Percentiles rank a stretch among this genome's conserved stretches.
phyloP scores from a whole-genome alignment of 441 rosid genomes.

The Manihot esculenta region DNA sequence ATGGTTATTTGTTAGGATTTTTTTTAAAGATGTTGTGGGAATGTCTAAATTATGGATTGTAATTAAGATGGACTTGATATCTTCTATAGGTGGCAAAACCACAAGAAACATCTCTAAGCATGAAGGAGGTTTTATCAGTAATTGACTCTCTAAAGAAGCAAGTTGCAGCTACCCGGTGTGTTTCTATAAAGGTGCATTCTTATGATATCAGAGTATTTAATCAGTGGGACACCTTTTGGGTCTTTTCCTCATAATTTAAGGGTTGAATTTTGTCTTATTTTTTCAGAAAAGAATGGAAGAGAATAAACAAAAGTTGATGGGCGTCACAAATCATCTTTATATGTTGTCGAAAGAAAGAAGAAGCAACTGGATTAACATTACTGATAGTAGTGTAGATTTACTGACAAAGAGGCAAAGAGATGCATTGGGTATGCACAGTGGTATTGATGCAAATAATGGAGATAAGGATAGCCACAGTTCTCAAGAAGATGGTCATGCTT shows the following conservation, averaged over 20 bases:
- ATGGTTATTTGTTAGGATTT: background rate
- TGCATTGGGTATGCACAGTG: conserved; percentile 60
- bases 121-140: conserved; percentile 49
- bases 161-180: conserved; percentile 61
- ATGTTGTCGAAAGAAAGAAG: conserved; percentile 58
- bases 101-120: conserved; percentile 36
- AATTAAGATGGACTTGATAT: background rate
- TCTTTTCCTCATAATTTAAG: conserved; percentile 8
- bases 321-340: conserved; percentile 50
- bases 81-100: conserved; percentile 29
- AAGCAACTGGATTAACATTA: conserved; percentile 33
- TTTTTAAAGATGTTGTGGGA: background rate
- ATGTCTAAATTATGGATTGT: background rate
- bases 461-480: conserved; percentile 52
- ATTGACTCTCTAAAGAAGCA: conserved; percentile 72
- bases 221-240: conserved; percentile 9
- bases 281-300: conserved; percentile 79
- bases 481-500: conserved; percentile 56
- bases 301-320: conserved; percentile 60
- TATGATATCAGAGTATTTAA: background rate
- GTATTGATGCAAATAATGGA: conserved; percentile 46
- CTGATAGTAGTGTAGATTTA: conserved; percentile 47
- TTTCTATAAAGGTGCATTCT: conserved; percentile 58
- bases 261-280: conserved; percentile 17
- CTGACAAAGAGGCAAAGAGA: conserved; percentile 80